Conservation (phyloP, 305 asterid species). For the Fraxinus dipetala region DNA sequence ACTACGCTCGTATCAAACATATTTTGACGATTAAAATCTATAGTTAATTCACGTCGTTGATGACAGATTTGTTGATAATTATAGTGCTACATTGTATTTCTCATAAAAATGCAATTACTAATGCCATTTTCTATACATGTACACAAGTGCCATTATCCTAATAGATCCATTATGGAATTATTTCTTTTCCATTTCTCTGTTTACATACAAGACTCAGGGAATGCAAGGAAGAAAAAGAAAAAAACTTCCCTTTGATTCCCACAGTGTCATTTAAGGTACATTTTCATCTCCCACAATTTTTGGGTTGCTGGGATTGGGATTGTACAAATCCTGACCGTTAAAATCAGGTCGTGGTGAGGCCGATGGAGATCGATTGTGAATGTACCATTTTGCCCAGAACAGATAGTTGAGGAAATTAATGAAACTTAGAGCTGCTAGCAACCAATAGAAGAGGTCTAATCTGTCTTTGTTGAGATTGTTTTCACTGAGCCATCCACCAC, state of each 20-base stretch:
- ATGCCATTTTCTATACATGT: background rate
- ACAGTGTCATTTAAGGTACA: conserved; percentile 18
- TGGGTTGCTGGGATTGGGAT: background rate
- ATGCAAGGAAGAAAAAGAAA: conserved; percentile 1
- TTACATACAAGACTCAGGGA: background rate
- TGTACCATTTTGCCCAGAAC: conserved; percentile 23
- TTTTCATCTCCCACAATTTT: conserved; percentile 34
- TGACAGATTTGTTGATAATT: background rate
- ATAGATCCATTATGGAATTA: background rate
- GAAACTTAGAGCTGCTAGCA: background rate
- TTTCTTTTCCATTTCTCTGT: background rate
- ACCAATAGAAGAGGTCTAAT: conserved; percentile 45
- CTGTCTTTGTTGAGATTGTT: conserved; percentile 46
- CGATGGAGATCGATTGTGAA: conserved; percentile 10
- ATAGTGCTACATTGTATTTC: background rate
- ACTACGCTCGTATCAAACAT: no score
- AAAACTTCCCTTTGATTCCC: background rate
- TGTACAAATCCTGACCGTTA: background rate
- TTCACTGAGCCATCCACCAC: conserved; percentile 41
- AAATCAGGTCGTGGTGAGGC: conserved; percentile 16
- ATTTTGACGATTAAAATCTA: background rate
- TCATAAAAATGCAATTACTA: background rate
- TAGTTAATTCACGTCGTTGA: background rate
- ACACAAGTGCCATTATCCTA: conserved; percentile 21
- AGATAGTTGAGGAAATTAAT: background rate